These are phyloP conservation scores for Emericellopsis terricola DNA, from an alignment of 495 filamentous ascomycete genomes.

Conservation along the genomic window DNA sequence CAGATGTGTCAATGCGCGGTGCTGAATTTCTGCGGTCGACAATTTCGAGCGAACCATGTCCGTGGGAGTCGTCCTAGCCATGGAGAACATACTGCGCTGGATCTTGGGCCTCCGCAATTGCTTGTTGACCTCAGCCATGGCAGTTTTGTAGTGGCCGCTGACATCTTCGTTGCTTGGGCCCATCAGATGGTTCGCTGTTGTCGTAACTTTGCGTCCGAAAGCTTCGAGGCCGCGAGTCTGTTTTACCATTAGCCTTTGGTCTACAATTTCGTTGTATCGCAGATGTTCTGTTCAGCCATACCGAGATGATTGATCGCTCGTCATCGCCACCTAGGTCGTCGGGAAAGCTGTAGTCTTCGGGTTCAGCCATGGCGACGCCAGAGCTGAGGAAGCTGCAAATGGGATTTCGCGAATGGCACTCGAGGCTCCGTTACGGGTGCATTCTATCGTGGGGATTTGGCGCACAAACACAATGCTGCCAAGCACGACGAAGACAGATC, in stretches of 20 bases:
- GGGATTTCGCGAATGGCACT: too few species aligned
- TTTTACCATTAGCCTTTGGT: slow-evolving; percentile 3
- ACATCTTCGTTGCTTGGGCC: slow-evolving; percentile 44
- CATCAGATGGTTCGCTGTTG: slow-evolving; percentile 80
- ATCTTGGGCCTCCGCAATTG: slow-evolving; percentile 66
- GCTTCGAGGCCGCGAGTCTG: slow-evolving; percentile 82
- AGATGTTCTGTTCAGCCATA: too few species aligned
- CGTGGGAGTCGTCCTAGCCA: slow-evolving; percentile 73
- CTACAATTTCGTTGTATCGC: too few species aligned
- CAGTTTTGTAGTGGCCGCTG: slow-evolving; percentile 57
- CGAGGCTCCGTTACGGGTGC: too few species aligned
- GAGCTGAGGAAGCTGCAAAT: too few species aligned
- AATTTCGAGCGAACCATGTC: slow-evolving; percentile 87
- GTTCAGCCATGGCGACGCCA: slow-evolving; percentile 39
- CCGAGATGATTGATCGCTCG: slow-evolving; percentile 32
- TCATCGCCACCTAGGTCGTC: slow-evolving; percentile 28
- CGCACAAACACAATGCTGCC: too few species aligned
- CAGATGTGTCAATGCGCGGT: slow-evolving; percentile 73
- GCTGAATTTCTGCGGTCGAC: slow-evolving; percentile 83
- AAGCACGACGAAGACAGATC: too few species aligned
- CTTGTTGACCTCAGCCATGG: slow-evolving; percentile 77
- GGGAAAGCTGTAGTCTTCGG: slow-evolving; percentile 31
- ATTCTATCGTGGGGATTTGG: too few species aligned
- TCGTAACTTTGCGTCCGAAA: slow-evolving; percentile 86
- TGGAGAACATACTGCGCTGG: slow-evolving; percentile 77